Conservation (phyloP, 106 monocot species). For the Apostasia shenzhenica region DNA sequence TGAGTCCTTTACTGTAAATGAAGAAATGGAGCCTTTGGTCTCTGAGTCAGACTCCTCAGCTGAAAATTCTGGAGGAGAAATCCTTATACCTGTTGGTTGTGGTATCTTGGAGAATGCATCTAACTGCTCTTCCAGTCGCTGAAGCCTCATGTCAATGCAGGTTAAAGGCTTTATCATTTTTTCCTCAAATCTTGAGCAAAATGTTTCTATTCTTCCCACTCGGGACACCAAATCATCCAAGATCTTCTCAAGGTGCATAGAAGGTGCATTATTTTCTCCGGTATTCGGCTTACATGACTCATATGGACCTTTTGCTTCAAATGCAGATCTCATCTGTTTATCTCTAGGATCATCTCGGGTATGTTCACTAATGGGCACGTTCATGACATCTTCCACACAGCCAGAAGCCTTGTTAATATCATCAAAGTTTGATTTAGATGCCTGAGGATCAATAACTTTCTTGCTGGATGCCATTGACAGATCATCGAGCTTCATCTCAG, state of each 20-base stretch:
- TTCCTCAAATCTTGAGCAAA: constrained; percentile 63
- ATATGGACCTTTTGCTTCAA: background rate
- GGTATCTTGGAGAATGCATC: constrained; percentile 26
- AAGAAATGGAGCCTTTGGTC: constrained; percentile 1
- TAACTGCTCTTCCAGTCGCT: constrained; percentile 46
- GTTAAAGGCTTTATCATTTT: constrained; percentile 60
- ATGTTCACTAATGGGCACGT: constrained; percentile 18
- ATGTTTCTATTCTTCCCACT: constrained; percentile 61
- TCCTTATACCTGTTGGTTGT: constrained; percentile 18
- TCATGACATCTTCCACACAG: constrained; percentile 35
- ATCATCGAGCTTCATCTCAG: background rate
- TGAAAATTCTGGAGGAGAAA: constrained; percentile 23
- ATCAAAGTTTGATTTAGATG: constrained; percentile 10
- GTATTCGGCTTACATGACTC: constrained; percentile 7
- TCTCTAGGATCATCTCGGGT: background rate
- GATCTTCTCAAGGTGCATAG: constrained; percentile 35
- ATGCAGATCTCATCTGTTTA: background rate
- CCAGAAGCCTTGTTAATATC: constrained; percentile 10
- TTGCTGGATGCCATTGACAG: background rate
- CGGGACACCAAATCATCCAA: constrained; percentile 58
- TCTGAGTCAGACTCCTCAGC: constrained; percentile 20
- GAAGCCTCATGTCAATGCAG: constrained; percentile 71
- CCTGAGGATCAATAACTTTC: constrained; percentile 4
- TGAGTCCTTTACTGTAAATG: constrained; percentile 3
- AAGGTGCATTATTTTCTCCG: constrained; percentile 19